A percentile compares a stretch with the other conserved stretches of the same genome.
Conservation (phyloP, 208 protist species). For the Trypanosoma avium region DNA sequence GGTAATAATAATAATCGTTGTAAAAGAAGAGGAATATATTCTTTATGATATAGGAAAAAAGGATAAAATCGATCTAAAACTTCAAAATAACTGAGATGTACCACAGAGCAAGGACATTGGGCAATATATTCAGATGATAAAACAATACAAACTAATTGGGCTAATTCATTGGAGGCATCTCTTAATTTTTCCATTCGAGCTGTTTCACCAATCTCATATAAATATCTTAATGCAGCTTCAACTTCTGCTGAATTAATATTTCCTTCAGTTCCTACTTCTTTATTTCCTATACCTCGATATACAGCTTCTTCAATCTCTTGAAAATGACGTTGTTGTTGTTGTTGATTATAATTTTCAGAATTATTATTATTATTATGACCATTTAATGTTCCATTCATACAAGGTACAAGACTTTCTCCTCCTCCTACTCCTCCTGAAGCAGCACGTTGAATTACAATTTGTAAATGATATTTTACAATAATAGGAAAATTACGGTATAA, state of each 20-base stretch:
- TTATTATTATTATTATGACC: not conserved
- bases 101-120: conserved; percentile 25
- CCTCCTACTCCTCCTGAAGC: not conserved
- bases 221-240: conserved; percentile 69
- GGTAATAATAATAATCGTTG: conserved; percentile 67
- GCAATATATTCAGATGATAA: conserved; percentile 44
- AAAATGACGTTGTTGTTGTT: not conserved
- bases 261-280: too few relatives aligned
- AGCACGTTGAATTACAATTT: conserved; percentile 23
- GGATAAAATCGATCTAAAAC: conserved; percentile 63
- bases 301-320: too few relatives aligned
- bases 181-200: conserved; percentile 51
- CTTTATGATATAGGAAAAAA: conserved; percentile 65
- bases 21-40: conserved; percentile 58
- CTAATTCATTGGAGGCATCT: conserved; percentile 35
- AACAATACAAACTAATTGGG: conserved; percentile 51
- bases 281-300: too few relatives aligned
- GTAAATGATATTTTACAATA: conserved; percentile 54
- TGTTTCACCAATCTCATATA: conserved; percentile 77
- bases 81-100: conserved; percentile 83
- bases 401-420: not conserved
- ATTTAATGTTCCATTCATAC: not conserved
- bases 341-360: not conserved
- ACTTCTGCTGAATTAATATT: conserved; percentile 29
- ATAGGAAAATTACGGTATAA: conserved; percentile 50